phyloP scores from a whole-genome alignment of 306 rosid genomes.

The Gastrolobium villosum region DNA sequence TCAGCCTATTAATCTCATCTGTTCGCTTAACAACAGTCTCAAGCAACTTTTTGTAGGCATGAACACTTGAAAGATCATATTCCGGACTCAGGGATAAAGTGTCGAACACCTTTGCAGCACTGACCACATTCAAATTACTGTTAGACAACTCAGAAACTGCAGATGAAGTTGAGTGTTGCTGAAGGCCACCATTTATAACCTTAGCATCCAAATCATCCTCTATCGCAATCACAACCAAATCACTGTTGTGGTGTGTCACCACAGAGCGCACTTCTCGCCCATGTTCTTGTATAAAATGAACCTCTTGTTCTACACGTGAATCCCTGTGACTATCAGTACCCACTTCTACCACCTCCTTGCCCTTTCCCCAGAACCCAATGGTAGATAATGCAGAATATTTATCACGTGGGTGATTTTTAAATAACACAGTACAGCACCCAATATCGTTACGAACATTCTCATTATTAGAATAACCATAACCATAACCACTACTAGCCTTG shows the following conservation, averaged over 20 bases:
- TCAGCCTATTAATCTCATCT: constrained; percentile 52
- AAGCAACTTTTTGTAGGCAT: constrained; percentile 75
- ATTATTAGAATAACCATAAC: background rate
- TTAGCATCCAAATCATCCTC: constrained; percentile 54
- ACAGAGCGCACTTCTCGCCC: constrained; percentile 37
- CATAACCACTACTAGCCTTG: background rate
- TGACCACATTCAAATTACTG: constrained; percentile 49
- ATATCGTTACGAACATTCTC: constrained; percentile 27
- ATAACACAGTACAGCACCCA: no score
- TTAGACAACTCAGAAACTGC: constrained; percentile 61
- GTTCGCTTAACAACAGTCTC: constrained; percentile 50
- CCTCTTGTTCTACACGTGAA: constrained; percentile 64
- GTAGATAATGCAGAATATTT: constrained; percentile 56
- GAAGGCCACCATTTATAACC: constrained; percentile 42
- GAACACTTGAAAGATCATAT: constrained; percentile 40
- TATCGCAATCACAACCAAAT: constrained; percentile 50
- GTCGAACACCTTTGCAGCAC: constrained; percentile 54
- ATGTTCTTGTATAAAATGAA: constrained; percentile 59
- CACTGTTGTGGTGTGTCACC: constrained; percentile 46
- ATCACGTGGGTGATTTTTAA: constrained; percentile 34
- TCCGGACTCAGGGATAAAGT: constrained; percentile 52
- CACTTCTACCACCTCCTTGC: constrained; percentile 57
- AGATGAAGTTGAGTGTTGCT: constrained; percentile 60
- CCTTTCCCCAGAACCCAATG: constrained; percentile 45
- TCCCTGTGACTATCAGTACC: constrained; percentile 57